Percentiles rank a stretch among this genome's conserved stretches.
Evolutionary conservation across 148 eudicot species (phyloP).

Genomic region (Amaranthus palmeri): DNA sequence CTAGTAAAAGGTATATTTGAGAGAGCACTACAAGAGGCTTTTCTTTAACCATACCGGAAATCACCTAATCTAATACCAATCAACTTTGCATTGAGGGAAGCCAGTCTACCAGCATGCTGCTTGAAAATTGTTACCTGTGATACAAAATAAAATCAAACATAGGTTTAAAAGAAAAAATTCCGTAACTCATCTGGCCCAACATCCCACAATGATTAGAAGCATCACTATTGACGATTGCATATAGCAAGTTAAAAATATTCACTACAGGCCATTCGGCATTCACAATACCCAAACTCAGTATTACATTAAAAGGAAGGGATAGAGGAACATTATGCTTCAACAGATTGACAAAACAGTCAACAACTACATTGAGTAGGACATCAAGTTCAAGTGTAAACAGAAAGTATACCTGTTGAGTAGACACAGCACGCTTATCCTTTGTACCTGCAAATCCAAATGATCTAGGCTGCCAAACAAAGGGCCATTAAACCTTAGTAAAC

Average conservation of each 20-base stretch:
- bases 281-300: background rate
- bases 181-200: background rate
- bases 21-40: conserved; percentile 8
- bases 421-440: conserved; percentile 88
- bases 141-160: background rate
- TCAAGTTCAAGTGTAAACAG: conserved; percentile 9
- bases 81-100: conserved; percentile 71
- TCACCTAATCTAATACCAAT: conserved; percentile 92
- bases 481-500: conserved; percentile 13
- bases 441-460: conserved; percentile 98
- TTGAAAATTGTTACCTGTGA: conserved; percentile 85
- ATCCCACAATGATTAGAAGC: background rate
- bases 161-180: background rate
- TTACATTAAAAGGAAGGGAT: background rate
- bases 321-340: background rate
- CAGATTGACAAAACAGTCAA: background rate
- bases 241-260: too few relatives aligned
- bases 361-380: conserved; percentile 1
- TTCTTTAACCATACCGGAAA: conserved; percentile 56
- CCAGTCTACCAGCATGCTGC: conserved; percentile 71
- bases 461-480: conserved; percentile 53
- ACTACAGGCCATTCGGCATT: background rate
- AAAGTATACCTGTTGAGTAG: conserved; percentile 74
- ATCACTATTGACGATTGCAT: background rate
- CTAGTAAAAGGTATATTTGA: conserved; percentile 3